Evolutionary conservation across 345 rosid species (phyloP), one percentile per base, ranked within the genome.

Genomic region (Citrus trifoliata): DNA sequence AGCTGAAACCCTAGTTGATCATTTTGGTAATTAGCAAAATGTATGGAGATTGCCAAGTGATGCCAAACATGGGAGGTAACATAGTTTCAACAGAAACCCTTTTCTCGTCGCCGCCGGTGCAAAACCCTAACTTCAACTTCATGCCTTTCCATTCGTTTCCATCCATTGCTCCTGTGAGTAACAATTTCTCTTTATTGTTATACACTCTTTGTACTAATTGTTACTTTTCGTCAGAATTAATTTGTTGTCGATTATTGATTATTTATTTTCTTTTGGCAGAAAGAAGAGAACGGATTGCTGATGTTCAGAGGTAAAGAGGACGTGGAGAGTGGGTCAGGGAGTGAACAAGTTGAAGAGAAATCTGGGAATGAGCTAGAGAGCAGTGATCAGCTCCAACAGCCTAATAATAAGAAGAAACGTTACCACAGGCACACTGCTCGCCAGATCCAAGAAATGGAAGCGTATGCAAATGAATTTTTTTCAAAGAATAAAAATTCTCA

Each of bases 381-480:
- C 63, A 81, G 63, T 18, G 84, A 53, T 53, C 58, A 82, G 67
- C 51, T 46, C 5, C 92, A 84, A 61, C 90, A 76, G 28, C 90
- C 87, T 46, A 0, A 63, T 80, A 7, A 94, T 46, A 46, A 96
- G 89, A 96, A 90, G 89, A 94, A 96, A 84, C 98, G 97, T 69
- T 93, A 94, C 83, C 98, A 95, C 59, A 82, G 99, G 35, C 99
- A 95, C 84, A 95, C 98, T 76, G 84, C 90, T 74, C 93, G 86
- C 56, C 99, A 96, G 94, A 96, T 96, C 90, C 93, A 90, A 86
- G 95, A 94, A 85, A 87, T 96, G 97, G 98, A 96, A 90, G 86
- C 95, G 99, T 96, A 96, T 46, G 91, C 60, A 76, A 46, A 46
- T 27, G 7, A 24, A 30, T 53, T 12, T 4, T 1, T 22, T 35